A percentile compares a stretch with the other conserved stretches of the same genome.
Conservation (phyloP, 1,284 basidiomycete species). For the Ganoderma resinaceum region DNA sequence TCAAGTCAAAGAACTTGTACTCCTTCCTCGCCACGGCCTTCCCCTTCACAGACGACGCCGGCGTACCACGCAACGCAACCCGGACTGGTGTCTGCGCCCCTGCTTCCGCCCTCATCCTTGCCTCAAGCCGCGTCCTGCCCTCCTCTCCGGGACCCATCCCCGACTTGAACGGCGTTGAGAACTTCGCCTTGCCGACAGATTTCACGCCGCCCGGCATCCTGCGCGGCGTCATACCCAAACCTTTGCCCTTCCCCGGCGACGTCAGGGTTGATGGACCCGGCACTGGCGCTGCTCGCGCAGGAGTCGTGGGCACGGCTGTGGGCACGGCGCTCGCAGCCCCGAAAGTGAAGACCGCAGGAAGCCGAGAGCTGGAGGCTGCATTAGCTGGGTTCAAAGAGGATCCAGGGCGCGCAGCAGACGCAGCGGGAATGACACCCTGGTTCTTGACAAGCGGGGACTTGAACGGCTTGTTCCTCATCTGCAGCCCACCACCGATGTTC, state of each 20-base stretch:
- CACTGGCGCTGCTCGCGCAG: conserved; percentile 27
- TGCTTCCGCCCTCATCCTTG: conserved; percentile 23
- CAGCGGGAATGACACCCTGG: conserved; percentile 22
- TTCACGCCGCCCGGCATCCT: conserved; percentile 19
- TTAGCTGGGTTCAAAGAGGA: conserved; percentile 44
- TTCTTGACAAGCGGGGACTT: conserved; percentile 57
- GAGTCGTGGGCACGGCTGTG: conserved; percentile 28
- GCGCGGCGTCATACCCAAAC: conserved; percentile 45
- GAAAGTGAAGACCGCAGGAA: conserved; percentile 25
- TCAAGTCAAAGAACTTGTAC: conserved; percentile 51
- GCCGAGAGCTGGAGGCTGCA: conserved; percentile 18
- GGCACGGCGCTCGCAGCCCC: conserved; percentile 28
- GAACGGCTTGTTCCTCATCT: conserved; percentile 53
- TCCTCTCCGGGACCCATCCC: conserved; percentile 63
- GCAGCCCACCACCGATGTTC: conserved; percentile 22
- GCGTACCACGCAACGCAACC: conserved; percentile 3
- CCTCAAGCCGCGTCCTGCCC: conserved; percentile 46
- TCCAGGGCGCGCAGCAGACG: conserved; percentile 25
- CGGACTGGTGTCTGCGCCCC: conserved; percentile 9
- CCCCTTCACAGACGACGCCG: conserved; percentile 12
- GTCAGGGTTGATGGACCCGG: conserved; percentile 32
- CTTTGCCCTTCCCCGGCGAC: conserved; percentile 35
- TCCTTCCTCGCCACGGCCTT: conserved; percentile 30
- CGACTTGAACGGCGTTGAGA: conserved; percentile 76
- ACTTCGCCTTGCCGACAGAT: conserved; percentile 45